phyloP scores from a whole-genome alignment of 345 rosid genomes.

The Rhodomyrtus tomentosa region DNA sequence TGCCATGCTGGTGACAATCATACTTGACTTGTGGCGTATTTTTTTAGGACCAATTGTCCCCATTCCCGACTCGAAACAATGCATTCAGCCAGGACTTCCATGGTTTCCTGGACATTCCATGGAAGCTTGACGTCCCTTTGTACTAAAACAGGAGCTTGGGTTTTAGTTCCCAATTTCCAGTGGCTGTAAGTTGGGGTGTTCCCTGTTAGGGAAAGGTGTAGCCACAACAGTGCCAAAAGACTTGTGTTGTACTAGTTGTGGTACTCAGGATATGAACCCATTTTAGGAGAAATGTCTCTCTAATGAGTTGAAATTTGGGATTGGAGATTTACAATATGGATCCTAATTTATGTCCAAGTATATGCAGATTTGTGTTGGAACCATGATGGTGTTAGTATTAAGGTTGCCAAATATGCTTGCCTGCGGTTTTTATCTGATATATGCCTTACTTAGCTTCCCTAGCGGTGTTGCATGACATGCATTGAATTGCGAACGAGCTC shows the following conservation, averaged over 20 bases:
- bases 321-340: no score
- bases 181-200: background rate
- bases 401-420: background rate
- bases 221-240: background rate
- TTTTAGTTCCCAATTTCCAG: background rate
- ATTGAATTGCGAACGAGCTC: background rate
- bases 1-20: constrained; percentile 91
- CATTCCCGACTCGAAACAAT: constrained; percentile 33
- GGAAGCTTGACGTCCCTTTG: constrained; percentile 5
- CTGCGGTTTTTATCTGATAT: background rate
- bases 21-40: constrained; percentile 91
- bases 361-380: background rate
- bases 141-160: background rate
- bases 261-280: background rate
- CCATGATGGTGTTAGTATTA: background rate
- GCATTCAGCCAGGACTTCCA: constrained; percentile 65
- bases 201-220: background rate
- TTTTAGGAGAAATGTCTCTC: background rate
- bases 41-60: constrained; percentile 86
- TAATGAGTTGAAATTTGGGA: background rate
- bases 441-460: background rate
- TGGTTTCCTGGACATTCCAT: constrained; percentile 51
- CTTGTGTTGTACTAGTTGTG: background rate
- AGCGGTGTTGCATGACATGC: background rate
- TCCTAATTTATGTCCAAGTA: background rate